Conservation (phyloP, 148 eudicot genomes). For the Vaccinium corymbosum region DNA sequence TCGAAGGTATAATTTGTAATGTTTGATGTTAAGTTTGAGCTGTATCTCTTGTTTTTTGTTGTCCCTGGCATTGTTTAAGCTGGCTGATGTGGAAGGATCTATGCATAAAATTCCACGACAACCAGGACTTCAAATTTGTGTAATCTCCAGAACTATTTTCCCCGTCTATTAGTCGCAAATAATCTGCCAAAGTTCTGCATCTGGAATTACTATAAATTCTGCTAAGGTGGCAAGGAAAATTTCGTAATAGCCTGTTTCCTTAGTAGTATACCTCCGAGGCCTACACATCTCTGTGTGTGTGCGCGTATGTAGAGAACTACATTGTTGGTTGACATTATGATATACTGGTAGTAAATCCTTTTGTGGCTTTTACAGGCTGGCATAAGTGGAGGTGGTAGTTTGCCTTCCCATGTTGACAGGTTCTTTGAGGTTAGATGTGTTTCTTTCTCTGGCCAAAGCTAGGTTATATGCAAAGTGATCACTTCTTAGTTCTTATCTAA, state of each 20-base stretch:
- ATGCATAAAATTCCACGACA: neutral
- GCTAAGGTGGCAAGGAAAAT: neutral
- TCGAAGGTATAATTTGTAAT: constrained; percentile 55
- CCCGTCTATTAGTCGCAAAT: neutral
- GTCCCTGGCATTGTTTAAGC: neutral
- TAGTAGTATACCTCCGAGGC: neutral
- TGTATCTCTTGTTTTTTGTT: neutral
- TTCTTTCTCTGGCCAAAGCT: constrained; percentile 14
- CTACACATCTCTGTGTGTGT: neutral
- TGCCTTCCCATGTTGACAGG: constrained; percentile 77
- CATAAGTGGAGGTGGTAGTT: constrained; percentile 93
- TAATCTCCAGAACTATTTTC: neutral
- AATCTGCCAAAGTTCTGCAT: neutral
- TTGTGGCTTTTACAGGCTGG: constrained; percentile 60
- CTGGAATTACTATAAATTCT: neutral
- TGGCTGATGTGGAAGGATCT: constrained; percentile 4
- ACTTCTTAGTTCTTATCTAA: neutral
- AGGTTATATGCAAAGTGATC: neutral
- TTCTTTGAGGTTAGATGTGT: constrained; percentile 74
- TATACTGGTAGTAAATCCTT: neutral
- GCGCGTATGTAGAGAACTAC: neutral
- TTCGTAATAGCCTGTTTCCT: neutral
- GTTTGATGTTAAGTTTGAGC: neutral
- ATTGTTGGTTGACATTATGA: neutral
- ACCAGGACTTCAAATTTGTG: neutral